These are phyloP conservation scores for Epichloe glyceriae DNA, from an alignment of 2,329 filamentous ascomycete species.

Conservation along the genomic window DNA sequence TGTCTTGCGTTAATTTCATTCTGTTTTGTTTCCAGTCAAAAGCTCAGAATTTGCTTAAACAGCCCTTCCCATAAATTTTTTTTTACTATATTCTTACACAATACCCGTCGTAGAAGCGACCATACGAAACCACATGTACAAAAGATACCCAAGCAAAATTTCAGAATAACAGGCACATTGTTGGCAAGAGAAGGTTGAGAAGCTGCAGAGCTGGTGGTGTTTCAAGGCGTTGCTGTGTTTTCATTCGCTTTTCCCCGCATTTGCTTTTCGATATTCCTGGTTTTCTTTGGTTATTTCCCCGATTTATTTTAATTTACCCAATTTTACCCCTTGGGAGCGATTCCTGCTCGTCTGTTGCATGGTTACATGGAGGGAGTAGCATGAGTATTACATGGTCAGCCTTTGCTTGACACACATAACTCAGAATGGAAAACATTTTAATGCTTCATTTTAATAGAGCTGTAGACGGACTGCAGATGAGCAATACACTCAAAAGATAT, in stretches of 20 bases:
- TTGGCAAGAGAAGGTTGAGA: slow-evolving; percentile 1
- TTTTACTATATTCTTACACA: neutral
- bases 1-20: neutral
- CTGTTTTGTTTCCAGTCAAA: too few species aligned
- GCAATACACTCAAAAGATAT: too few species aligned
- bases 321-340: neutral
- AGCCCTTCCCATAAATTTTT: neutral
- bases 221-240: slow-evolving; percentile 3
- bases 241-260: neutral
- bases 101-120: slow-evolving; percentile 5
- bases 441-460: neutral
- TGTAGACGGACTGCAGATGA: neutral
- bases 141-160: slow-evolving; percentile 8
- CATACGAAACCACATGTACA: slow-evolving; percentile 1
- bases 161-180: neutral
- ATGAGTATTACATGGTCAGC: neutral
- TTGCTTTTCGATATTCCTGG: neutral
- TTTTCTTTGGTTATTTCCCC: neutral
- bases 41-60: neutral
- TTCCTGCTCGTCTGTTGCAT: neutral
- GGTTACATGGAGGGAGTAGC: neutral
- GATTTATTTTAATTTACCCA: neutral
- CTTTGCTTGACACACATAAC: neutral
- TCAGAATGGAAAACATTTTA: neutral
- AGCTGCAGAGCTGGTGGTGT: slow-evolving; percentile 6